Percentiles rank a stretch among this genome's conserved stretches.
phyloP scores from a whole-genome alignment of 179 eudicot species.

The Nepenthes alata region DNA sequence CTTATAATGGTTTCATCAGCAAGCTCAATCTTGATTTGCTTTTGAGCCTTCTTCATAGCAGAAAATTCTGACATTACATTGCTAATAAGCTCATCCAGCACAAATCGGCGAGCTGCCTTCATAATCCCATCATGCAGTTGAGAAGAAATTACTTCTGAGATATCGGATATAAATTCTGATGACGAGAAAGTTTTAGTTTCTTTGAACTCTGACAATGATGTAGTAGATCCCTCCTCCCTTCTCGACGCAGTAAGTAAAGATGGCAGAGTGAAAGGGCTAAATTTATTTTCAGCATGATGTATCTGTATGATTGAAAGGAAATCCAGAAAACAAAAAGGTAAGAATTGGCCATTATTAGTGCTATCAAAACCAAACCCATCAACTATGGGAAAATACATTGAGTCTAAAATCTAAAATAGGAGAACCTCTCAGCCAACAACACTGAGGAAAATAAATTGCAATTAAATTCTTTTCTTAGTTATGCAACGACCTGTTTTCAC shows the following conservation, averaged over 20 bases:
- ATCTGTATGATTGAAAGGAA: conserved; percentile 35
- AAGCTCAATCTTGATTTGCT: conserved; percentile 29
- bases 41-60: conserved; percentile 47
- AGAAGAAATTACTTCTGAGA: conserved; percentile 62
- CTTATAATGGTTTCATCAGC: conserved; percentile 23
- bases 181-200: conserved; percentile 14
- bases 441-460: too few species aligned
- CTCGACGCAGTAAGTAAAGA: conserved; percentile 47
- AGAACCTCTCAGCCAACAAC: too few species aligned
- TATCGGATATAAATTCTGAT: conserved; percentile 24
- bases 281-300: conserved; percentile 37
- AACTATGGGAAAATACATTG: too few species aligned
- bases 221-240: conserved; percentile 21
- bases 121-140: conserved; percentile 73
- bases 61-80: conserved; percentile 42
- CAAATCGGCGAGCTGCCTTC: conserved; percentile 65
- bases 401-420: too few species aligned
- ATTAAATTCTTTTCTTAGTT: too few species aligned
- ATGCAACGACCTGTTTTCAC: too few species aligned
- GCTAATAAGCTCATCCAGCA: conserved; percentile 77
- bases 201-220: conserved; percentile 10
- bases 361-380: not conserved
- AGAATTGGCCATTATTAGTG: not conserved
- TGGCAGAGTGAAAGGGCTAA: conserved; percentile 36
- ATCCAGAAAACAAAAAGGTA: not conserved